Base-by-base conservation (phyloP, 2,329 filamentous ascomycete genomes). In the Aspergillus costaricaensis region DNA sequence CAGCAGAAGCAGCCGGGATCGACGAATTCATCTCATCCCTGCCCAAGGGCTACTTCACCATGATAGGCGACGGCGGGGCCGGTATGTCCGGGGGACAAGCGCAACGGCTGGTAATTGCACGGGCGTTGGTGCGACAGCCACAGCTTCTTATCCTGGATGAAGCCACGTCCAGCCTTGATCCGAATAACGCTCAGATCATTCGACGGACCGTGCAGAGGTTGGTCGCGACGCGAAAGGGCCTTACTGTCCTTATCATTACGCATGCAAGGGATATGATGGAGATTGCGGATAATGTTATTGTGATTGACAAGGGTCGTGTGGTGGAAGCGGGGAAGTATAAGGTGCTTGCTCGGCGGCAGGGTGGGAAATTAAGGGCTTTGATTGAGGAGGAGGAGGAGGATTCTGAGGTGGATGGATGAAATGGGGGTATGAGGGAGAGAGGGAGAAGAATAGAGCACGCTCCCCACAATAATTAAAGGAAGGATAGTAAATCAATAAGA, bases 251-350 rank as follows among this genome's bases (percentile, higher is more conserved):
- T 15, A 83, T 96, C 23, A 88, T 96, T 41, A 96, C 92, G 52
- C 94, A 97, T 76, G 86, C 84, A 59, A 82, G 80, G 62, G 89
- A 94, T 70, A 96, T 96, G 91, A 97, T 98, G 91, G 82, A 83
- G 59, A 85, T 91, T 60, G 90, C 89, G 0, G 88, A 92, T 71
- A 82, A 85, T 48, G 80, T 97, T 7, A 80, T 94, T 0, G 86
- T 97, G 63, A 67, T 88, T 61, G 81, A 96, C 27, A 84, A 90
- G n/a, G 84, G 87, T 0, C 82, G 85, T 2, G 80, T 85, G 2
- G 85, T 91, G 6, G 89, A 86, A 2, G 85, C 94, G 71, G 93
- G 93, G 0, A 69, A 74, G 0, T 96, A 88, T 74, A 77, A 82
- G 2, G 85, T 86, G 60, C 73, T 97, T 67, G 67, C 84, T 49